Conservation (phyloP, 1,284 basidiomycete species). For the Austroboletus niveus region DNA sequence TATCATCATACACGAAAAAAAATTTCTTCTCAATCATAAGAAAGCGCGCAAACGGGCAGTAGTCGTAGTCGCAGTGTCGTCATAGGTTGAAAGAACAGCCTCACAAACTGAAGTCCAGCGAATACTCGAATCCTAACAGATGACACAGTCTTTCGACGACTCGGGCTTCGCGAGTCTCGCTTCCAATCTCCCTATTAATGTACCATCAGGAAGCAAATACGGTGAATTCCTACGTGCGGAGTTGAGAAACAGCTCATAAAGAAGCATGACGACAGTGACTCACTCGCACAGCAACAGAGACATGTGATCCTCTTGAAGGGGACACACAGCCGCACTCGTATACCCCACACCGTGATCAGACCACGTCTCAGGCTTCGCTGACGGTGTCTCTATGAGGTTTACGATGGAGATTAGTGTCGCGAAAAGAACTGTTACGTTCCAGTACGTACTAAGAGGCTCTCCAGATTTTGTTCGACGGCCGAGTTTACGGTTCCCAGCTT, state of each 20-base stretch:
- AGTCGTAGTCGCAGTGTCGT: too few species aligned
- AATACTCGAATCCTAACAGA: slow-evolving; percentile 14
- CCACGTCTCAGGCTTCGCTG: slow-evolving; percentile 15
- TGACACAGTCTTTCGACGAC: slow-evolving; percentile 10
- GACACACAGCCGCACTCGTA: slow-evolving; percentile 11
- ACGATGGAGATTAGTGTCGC: neutral
- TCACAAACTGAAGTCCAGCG: too few species aligned
- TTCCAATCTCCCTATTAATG: slow-evolving; percentile 20
- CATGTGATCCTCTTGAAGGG: slow-evolving; percentile 1
- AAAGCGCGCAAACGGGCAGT: too few species aligned
- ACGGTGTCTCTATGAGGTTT: slow-evolving; percentile 3
- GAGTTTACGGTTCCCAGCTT: slow-evolving; percentile 16
- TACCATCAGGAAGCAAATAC: slow-evolving; percentile 21
- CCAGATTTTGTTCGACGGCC: slow-evolving; percentile 1
- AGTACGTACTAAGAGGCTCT: slow-evolving; percentile 10
- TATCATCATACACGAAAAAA: too few species aligned
- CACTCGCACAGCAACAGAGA: slow-evolving; percentile 14
- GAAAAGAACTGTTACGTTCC: neutral
- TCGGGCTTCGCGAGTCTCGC: slow-evolving; percentile 9
- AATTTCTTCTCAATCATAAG: too few species aligned
- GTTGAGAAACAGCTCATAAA: neutral
- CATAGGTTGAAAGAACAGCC: too few species aligned
- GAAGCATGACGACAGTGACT: neutral
- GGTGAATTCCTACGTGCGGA: slow-evolving; percentile 11
- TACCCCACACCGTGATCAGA: slow-evolving; percentile 19